Conservation (phyloP, 768 basidiomycete genomes). For the Pholiota molesta region DNA sequence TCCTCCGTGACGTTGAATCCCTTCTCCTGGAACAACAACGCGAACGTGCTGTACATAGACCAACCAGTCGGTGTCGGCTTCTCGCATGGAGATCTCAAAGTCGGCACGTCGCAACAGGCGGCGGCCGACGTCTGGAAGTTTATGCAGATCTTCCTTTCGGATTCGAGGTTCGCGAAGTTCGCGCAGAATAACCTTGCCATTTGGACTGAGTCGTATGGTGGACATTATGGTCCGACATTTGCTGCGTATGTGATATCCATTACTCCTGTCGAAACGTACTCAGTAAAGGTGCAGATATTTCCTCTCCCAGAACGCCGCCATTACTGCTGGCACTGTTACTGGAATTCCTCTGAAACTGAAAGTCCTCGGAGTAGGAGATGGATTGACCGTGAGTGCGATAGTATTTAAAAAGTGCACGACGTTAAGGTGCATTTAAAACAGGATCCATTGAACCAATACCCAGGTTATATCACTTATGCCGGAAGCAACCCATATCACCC, state of each 20-base stretch:
- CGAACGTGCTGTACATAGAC: slow-evolving; percentile 64
- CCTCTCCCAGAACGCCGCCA: slow-evolving; percentile 60
- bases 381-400: slow-evolving; percentile 49
- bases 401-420: neutral
- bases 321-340: slow-evolving; percentile 44
- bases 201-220: slow-evolving; percentile 74
- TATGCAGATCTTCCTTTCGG: slow-evolving; percentile 63
- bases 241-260: slow-evolving; percentile 42
- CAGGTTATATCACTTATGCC: slow-evolving; percentile 60
- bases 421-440: neutral
- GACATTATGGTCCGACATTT: slow-evolving; percentile 72
- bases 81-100: slow-evolving; percentile 53
- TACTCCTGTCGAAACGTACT: neutral
- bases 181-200: slow-evolving; percentile 50
- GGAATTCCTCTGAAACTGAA: slow-evolving; percentile 60
- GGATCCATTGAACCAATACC: slow-evolving; percentile 47
- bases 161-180: slow-evolving; percentile 54
- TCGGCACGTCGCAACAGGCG: slow-evolving; percentile 55
- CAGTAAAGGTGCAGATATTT: slow-evolving; percentile 42
- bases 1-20: slow-evolving; percentile 51
- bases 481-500: slow-evolving; percentile 58
- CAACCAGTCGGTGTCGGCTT: slow-evolving; percentile 68
- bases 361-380: slow-evolving; percentile 64
- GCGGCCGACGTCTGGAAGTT: slow-evolving; percentile 64
- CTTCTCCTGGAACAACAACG: slow-evolving; percentile 60